Conservation (phyloP, 2,329 filamentous ascomycete genomes). For the Colletotrichum chrysophilum region DNA sequence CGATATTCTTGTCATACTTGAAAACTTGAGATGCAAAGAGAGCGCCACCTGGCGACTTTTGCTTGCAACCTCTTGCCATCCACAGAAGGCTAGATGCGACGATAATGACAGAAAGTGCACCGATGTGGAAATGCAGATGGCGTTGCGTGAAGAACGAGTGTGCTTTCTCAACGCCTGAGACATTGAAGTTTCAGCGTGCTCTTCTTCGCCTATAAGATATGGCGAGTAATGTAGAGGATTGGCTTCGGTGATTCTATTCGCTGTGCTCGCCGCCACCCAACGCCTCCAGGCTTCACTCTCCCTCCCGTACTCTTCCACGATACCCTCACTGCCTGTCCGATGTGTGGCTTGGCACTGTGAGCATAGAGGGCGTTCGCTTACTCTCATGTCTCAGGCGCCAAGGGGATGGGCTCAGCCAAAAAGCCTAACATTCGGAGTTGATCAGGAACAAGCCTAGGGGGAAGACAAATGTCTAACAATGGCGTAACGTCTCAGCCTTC, state of each 20-base stretch:
- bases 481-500: background rate
- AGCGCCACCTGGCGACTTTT: background rate
- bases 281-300: background rate
- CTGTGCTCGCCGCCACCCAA: background rate
- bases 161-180: fast-evolving
- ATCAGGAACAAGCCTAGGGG: background rate
- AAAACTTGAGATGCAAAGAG: background rate
- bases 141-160: background rate
- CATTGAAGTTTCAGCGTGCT: background rate
- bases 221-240: background rate
- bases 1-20: background rate
- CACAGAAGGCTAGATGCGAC: background rate
- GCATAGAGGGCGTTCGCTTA: background rate
- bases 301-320: background rate
- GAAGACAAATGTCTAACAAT: background rate
- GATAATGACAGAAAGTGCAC: background rate
- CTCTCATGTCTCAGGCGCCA: background rate
- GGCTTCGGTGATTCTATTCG: background rate
- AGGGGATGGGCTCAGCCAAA: background rate
- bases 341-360: background rate
- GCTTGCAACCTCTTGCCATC: background rate
- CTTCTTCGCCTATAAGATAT: background rate
- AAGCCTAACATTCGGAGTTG: background rate
- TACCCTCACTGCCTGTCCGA: background rate
- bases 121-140: background rate